Conservation (phyloP, 768 basidiomycete species). For the Leccinum pellstonianum region DNA sequence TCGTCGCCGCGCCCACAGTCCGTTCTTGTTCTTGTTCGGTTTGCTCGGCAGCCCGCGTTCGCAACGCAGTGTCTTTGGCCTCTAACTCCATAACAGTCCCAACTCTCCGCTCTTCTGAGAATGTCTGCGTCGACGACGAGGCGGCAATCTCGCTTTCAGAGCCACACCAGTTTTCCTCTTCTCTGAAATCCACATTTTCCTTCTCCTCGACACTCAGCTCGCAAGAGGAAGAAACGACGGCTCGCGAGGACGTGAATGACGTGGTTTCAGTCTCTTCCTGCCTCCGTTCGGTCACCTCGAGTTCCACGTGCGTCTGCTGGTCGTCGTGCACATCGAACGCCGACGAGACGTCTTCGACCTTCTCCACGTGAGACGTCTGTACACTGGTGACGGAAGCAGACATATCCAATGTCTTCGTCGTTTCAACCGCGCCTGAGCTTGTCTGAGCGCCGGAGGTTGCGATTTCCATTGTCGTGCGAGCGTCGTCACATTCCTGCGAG, state of each 20-base stretch:
- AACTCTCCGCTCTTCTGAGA: neutral
- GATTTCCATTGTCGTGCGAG: neutral
- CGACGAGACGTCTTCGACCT: neutral
- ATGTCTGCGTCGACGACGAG: neutral
- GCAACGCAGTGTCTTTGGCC: neutral
- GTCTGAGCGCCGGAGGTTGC: neutral
- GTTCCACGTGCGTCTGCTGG: neutral
- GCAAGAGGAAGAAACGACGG: neutral
- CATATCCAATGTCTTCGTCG: neutral
- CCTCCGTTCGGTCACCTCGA: neutral
- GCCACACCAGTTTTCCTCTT: neutral
- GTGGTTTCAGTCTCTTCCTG: neutral
- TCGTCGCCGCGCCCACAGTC: neutral
- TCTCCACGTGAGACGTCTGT: neutral
- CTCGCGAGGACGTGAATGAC: neutral
- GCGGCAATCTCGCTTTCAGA: neutral
- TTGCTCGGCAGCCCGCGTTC: neutral
- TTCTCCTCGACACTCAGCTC: neutral
- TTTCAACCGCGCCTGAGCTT: no score
- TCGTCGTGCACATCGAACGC: neutral
- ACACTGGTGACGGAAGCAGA: neutral
- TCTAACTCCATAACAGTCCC: neutral
- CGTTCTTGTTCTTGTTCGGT: neutral
- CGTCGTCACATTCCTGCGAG: neutral
- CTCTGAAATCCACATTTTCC: neutral